phyloP scores from a whole-genome alignment of 176 grass and related monocot genomes.

The Bonia amplexicaulis region DNA sequence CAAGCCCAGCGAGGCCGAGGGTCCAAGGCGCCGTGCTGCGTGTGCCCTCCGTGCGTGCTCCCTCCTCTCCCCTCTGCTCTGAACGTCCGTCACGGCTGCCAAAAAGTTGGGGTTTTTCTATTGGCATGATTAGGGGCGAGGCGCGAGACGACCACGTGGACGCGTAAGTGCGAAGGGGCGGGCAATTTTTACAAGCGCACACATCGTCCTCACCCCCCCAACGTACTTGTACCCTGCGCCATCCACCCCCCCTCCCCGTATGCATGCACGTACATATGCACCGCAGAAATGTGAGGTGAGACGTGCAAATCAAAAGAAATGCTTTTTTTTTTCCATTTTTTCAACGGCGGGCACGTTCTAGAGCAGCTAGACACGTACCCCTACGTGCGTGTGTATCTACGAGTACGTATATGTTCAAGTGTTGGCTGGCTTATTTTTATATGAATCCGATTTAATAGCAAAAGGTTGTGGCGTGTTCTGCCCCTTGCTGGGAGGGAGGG shows the following conservation, averaged over 20 bases:
- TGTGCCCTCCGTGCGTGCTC: not conserved
- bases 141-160: conserved; percentile 24
- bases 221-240: not conserved
- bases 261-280: not conserved
- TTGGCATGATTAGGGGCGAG: conserved; percentile 26
- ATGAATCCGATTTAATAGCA: not conserved
- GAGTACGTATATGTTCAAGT: not conserved
- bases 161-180: conserved; percentile 10
- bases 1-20: not conserved
- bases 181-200: not conserved
- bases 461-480: not conserved
- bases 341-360: conserved; percentile 10
- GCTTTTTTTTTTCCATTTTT: not conserved
- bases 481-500: not conserved
- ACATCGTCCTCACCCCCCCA: not conserved
- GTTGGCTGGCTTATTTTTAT: not conserved
- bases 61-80: not conserved
- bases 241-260: not conserved
- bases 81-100: not conserved
- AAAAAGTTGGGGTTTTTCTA: conserved; percentile 10
- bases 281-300: not conserved
- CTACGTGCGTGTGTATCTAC: not conserved
- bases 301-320: not conserved
- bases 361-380: conserved; percentile 27
- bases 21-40: not conserved